phyloP scores from a whole-genome alignment of 2,329 filamentous ascomycete species.

The Eutypella sp. region DNA sequence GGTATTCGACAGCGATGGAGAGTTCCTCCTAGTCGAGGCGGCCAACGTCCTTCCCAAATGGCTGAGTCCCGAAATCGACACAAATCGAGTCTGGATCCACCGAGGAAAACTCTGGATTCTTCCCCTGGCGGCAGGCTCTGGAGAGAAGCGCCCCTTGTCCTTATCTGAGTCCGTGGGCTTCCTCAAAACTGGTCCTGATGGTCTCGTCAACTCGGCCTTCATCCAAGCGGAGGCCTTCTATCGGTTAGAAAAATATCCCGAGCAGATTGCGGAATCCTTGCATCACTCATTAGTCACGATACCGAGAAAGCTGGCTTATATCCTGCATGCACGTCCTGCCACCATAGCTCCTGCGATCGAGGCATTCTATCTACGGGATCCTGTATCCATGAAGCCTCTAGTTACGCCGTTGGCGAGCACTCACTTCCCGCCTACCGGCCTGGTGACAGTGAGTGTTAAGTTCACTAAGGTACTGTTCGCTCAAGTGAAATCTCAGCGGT shows the following conservation, averaged over 20 bases:
- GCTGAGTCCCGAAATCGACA: slow-evolving; percentile 86
- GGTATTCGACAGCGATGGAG: slow-evolving; percentile 82
- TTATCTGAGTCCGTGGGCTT: slow-evolving; percentile 59
- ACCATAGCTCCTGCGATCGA: slow-evolving; percentile 82
- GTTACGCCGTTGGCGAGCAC: slow-evolving; percentile 50
- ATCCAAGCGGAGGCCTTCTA: slow-evolving; percentile 91
- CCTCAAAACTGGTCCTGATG: slow-evolving; percentile 50
- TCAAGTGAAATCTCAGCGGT: slow-evolving; percentile 82
- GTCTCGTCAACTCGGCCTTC: slow-evolving; percentile 64
- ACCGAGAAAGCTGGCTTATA: slow-evolving; percentile 74
- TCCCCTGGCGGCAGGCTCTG: slow-evolving; percentile 41
- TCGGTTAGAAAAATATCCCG: slow-evolving; percentile 77
- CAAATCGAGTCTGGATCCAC: slow-evolving; percentile 86
- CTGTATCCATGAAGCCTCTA: slow-evolving; percentile 66
- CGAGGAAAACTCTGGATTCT: slow-evolving; percentile 71
- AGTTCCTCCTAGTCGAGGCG: slow-evolving; percentile 92
- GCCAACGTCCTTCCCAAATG: slow-evolving; percentile 82
- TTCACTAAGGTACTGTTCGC: slow-evolving; percentile 91
- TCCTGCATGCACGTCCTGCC: slow-evolving; percentile 70
- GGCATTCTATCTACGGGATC: slow-evolving; percentile 87
- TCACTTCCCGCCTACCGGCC: slow-evolving; percentile 69
- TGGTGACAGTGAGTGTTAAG: slow-evolving; percentile 71
- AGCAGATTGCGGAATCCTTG: slow-evolving; percentile 66
- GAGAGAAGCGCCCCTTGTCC: slow-evolving; percentile 42
- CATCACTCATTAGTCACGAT: slow-evolving; percentile 71